A percentile compares a stretch with the other conserved stretches of the same genome.
These are phyloP conservation scores for Didymella segeticola DNA, from an alignment of 2,329 filamentous ascomycete genomes.

Conservation along the genomic window DNA sequence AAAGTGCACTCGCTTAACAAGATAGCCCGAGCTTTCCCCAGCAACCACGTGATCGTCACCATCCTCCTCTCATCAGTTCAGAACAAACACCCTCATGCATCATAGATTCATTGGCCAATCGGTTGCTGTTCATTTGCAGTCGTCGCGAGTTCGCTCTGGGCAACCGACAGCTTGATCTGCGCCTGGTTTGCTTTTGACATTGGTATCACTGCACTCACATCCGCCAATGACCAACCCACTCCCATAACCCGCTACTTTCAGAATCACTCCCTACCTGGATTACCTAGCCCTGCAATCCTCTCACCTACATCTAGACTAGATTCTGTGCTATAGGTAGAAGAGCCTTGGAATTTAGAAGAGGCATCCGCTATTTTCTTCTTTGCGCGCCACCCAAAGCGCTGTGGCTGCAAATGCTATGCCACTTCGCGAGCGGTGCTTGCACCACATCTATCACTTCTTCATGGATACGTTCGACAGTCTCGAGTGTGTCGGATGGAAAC, in stretches of 20 bases:
- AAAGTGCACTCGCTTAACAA: slow-evolving; percentile 12
- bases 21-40: neutral
- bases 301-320: neutral
- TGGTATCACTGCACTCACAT: neutral
- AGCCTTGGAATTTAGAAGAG: neutral
- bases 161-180: neutral
- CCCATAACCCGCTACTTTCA: neutral
- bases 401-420: too few relatives aligned
- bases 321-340: neutral
- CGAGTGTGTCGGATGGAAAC: too few relatives aligned
- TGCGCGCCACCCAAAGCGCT: too few relatives aligned
- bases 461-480: too few relatives aligned
- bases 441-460: too few relatives aligned
- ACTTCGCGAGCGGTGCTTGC: too few relatives aligned
- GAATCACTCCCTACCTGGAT: neutral
- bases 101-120: neutral
- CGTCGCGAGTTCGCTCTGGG: neutral
- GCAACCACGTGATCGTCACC: too few relatives aligned
- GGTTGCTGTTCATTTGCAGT: neutral
- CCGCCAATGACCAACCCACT: neutral
- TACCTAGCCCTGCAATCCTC: neutral
- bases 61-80: too few relatives aligned
- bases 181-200: neutral
- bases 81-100: neutral
- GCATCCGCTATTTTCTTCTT: neutral